Percentiles rank a stretch among this genome's conserved stretches.
These are phyloP conservation scores for Suillus weaverae DNA, from an alignment of 768 basidiomycete species.

Conservation along the genomic window DNA sequence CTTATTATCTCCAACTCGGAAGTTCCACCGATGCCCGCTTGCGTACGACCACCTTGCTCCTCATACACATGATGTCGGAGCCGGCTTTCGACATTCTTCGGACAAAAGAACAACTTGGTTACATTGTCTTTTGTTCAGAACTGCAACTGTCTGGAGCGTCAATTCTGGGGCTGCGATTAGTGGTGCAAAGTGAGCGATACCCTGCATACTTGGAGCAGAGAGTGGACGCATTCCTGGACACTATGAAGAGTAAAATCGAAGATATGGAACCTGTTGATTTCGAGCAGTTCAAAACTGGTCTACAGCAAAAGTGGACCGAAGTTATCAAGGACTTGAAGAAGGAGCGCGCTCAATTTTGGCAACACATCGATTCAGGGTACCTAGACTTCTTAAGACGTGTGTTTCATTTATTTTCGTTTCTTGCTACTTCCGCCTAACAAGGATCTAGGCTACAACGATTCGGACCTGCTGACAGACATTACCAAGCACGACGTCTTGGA, in stretches of 20 bases:
- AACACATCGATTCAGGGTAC: slow-evolving; percentile 74
- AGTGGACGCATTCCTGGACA: slow-evolving; percentile 83
- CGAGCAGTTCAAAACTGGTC: slow-evolving; percentile 68
- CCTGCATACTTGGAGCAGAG: slow-evolving; percentile 82
- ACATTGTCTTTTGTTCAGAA: slow-evolving; percentile 70
- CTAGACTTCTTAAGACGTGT: slow-evolving; percentile 85
- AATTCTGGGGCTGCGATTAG: slow-evolving; percentile 74
- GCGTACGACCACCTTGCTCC: slow-evolving; percentile 68
- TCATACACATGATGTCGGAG: slow-evolving; percentile 85
- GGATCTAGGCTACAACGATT: slow-evolving; percentile 68
- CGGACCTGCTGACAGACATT: slow-evolving; percentile 57
- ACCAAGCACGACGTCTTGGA: slow-evolving; percentile 74
- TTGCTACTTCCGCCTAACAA: not conserved
- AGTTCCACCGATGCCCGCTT: slow-evolving; percentile 58
- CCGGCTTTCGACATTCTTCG: slow-evolving; percentile 90
- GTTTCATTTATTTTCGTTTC: slow-evolving; percentile 28
- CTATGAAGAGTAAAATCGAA: slow-evolving; percentile 66
- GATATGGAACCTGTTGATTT: slow-evolving; percentile 75
- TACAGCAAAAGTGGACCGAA: slow-evolving; percentile 83
- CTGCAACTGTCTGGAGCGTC: slow-evolving; percentile 64
- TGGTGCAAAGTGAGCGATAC: slow-evolving; percentile 85
- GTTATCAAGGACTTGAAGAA: slow-evolving; percentile 85
- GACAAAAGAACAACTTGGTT: slow-evolving; percentile 94
- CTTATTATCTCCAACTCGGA: slow-evolving; percentile 85
- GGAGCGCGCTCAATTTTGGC: slow-evolving; percentile 70